phyloP scores from a whole-genome alignment of 441 rosid genomes.

The Croton laevigatus region DNA sequence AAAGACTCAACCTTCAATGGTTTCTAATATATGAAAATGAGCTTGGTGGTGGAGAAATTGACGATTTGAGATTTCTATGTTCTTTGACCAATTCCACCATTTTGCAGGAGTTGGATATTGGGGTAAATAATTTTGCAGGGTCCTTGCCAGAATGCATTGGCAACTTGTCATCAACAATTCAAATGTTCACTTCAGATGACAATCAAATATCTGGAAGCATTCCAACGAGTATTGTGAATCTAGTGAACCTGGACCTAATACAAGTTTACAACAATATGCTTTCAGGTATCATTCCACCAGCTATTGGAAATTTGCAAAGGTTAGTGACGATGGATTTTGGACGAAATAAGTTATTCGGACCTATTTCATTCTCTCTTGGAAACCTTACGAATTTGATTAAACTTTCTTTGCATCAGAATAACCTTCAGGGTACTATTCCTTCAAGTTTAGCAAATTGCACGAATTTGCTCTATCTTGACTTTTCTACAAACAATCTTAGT shows the following conservation, averaged over 20 bases:
- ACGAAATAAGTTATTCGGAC: too few species aligned
- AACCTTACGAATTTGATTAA: too few species aligned
- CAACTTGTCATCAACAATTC: constrained; percentile 19
- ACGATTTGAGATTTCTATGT: constrained; percentile 24
- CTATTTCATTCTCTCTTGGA: too few species aligned
- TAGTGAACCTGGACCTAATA: constrained; percentile 26
- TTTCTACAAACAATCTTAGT: background rate
- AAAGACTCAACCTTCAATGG: background rate
- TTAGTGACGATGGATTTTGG: too few species aligned
- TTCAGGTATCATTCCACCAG: too few species aligned
- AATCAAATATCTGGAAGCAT: constrained; percentile 21
- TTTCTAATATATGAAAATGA: too few species aligned
- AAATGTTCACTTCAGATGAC: background rate
- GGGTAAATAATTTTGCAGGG: constrained; percentile 17
- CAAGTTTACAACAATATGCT: too few species aligned
- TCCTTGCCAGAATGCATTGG: constrained; percentile 19
- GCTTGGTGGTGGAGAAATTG: background rate
- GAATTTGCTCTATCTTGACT: background rate
- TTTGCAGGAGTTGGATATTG: background rate
- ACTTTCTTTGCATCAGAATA: too few species aligned
- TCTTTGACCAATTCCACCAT: constrained; percentile 27
- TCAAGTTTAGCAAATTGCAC: background rate
- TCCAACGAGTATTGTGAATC: constrained; percentile 28
- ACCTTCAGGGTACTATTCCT: constrained; percentile 27
- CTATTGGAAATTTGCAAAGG: too few species aligned